These are phyloP conservation scores for Penicillium pulvis DNA, from an alignment of 495 filamentous ascomycete genomes.

Conservation along the genomic window DNA sequence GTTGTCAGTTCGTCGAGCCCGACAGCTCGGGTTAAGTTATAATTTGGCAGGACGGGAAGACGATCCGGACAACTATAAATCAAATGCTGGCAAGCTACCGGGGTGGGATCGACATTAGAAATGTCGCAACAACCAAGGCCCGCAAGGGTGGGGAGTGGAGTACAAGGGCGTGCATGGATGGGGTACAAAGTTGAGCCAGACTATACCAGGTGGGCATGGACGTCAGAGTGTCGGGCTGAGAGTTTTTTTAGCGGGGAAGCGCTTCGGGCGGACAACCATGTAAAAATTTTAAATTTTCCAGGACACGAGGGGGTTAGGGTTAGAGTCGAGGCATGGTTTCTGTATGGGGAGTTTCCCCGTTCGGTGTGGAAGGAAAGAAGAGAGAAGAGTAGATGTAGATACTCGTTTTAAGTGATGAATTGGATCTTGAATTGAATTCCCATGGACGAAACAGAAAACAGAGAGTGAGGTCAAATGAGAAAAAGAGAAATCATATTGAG, in stretches of 20 bases:
- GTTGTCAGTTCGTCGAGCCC: constrained; percentile 27
- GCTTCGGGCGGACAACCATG: constrained; percentile 12
- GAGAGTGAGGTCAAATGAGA: not conserved
- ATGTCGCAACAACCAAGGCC: constrained; percentile 16
- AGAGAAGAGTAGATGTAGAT: not conserved
- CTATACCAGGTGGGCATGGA: constrained; percentile 21
- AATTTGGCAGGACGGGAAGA: constrained; percentile 42
- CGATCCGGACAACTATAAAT: constrained; percentile 36
- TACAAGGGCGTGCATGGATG: constrained; percentile 19
- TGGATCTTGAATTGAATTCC: not conserved
- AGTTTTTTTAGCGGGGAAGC: constrained; percentile 15
- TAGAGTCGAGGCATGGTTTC: no score
- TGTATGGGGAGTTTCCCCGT: no score
- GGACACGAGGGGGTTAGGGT: no score
- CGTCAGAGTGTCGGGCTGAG: constrained; percentile 13
- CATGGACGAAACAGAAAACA: not conserved
- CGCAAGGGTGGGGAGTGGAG: constrained; percentile 22
- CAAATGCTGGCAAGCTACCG: constrained; percentile 16
- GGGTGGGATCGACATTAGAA: constrained; percentile 26
- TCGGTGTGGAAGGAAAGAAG: not conserved
- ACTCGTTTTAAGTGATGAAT: not conserved
- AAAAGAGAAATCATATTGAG: not conserved
- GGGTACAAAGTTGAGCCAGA: constrained; percentile 25
- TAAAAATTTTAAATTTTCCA: not conserved
- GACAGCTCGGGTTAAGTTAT: constrained; percentile 51